Base-by-base conservation (phyloP, 2,329 filamentous ascomycete genomes). In the Tympanopsis confertula region DNA sequence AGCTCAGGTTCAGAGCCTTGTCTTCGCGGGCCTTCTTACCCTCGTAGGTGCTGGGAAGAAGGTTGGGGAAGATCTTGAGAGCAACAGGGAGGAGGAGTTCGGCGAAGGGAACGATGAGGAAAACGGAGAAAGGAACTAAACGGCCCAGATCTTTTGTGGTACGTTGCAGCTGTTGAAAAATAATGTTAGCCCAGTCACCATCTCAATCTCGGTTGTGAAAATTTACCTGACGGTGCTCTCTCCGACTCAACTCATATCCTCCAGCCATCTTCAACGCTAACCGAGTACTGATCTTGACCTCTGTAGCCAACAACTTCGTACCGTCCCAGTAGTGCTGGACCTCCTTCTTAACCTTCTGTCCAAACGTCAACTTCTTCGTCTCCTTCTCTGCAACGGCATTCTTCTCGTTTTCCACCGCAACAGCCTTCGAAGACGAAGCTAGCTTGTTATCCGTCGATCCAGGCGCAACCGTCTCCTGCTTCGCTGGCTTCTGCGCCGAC, bases 11-110 rank as follows among this genome's bases (percentile, higher is more conserved):
- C 33, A 75, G 76, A 1, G 86, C 86, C 65, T 98, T 98, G 51
- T 76, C 74, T 52, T 98, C 91, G 58, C 87, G 93, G 42, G 86
- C 81, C 53, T 84, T 86, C 56, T 93, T 83, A 20, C 77, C 88
- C 62, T 98, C 91, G 57, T 94, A 98, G 19, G 91, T 98, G 68
- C 87, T 95, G 36, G 91, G 91, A 38, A 98, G 78, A 62, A 98
- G 73, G 62, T 96, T 96, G 57, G 91, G 91, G 75, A 98, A 98
- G 35, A 98, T 66, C 63, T 85, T 93, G 36, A 98, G 71, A 5
- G 89, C 91, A 35, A 98, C 70, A 2, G 91, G 91, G 17, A 96
- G 76, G 33, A 98, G 73, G 24, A 95, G 69, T 64, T 98, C 91
- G 41, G 88, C 91, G 47, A 98, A 94, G 1, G 91, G 91, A 28